phyloP scores from a whole-genome alignment of 116 monocot genomes.

The Dioscorea cayenensis region DNA sequence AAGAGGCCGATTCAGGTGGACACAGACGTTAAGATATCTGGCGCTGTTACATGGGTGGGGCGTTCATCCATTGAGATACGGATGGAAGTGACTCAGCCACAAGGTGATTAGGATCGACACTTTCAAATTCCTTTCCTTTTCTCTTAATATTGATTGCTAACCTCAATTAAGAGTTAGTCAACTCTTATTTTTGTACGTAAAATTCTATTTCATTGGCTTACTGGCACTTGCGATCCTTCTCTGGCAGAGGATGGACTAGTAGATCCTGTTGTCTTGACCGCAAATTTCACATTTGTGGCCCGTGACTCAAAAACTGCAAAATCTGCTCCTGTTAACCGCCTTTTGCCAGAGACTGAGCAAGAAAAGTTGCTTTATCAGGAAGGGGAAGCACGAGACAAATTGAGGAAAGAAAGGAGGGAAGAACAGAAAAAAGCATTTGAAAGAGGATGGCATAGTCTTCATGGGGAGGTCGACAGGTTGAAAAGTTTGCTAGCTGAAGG shows the following conservation, averaged over 20 bases:
- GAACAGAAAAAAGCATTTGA: slow-evolving; percentile 42
- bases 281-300: slow-evolving; percentile 94
- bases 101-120: slow-evolving; percentile 30
- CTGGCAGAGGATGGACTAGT: slow-evolving; percentile 2
- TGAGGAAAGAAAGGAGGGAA: slow-evolving; percentile 67
- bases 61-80: slow-evolving; percentile 89
- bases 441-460: slow-evolving; percentile 49
- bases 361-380: slow-evolving; percentile 59
- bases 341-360: slow-evolving; percentile 70
- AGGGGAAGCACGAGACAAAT: slow-evolving; percentile 63
- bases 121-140: background rate
- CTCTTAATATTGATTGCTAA: background rate
- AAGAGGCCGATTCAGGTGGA: slow-evolving; percentile 84
- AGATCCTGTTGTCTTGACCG: slow-evolving; percentile 67
- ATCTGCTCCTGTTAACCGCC: slow-evolving; percentile 78
- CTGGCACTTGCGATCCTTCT: background rate
- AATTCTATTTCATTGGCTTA: background rate
- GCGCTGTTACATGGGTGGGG: slow-evolving; percentile 90
- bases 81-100: slow-evolving; percentile 76
- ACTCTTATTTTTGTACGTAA: background rate
- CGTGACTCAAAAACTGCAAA: slow-evolving; percentile 87
- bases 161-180: background rate
- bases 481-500: slow-evolving; percentile 71
- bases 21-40: slow-evolving; percentile 70
- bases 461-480: slow-evolving; percentile 40